Conservation (phyloP, 2,329 filamentous ascomycete species). For the Colletotrichum spinosum region DNA sequence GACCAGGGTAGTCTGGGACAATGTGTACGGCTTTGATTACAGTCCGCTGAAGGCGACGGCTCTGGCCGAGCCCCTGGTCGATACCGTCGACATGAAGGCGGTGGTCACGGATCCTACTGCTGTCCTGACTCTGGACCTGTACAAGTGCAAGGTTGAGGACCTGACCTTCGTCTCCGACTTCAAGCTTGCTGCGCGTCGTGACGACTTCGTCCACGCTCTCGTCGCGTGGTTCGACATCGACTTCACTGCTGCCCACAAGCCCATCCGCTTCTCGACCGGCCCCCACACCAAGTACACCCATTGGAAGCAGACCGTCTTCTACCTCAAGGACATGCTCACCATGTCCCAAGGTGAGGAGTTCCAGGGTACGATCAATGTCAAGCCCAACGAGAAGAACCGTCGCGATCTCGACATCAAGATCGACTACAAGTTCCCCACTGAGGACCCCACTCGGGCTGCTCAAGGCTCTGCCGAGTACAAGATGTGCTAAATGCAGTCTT, state of each 20-base stretch:
- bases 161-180: constrained; percentile 87
- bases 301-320: constrained; percentile 99
- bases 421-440: constrained; percentile 82
- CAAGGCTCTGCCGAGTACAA: constrained; percentile 84
- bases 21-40: constrained; percentile 98
- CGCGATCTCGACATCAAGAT: constrained; percentile 94
- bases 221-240: constrained; percentile 99
- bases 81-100: constrained; percentile 97
- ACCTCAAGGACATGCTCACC: constrained; percentile 91
- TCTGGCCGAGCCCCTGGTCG: constrained; percentile 94
- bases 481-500: constrained; percentile 66
- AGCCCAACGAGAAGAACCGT: constrained; percentile 93
- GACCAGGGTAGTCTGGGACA: constrained; percentile 87
- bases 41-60: constrained; percentile 92
- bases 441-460: constrained; percentile 76
- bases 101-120: constrained; percentile 91
- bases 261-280: constrained; percentile 94
- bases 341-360: constrained; percentile 89
- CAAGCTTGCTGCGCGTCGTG: constrained; percentile 80
- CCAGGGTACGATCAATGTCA: constrained; percentile 79
- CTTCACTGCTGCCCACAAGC: constrained; percentile 98
- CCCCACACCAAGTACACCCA: constrained; percentile 99
- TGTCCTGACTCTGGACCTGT: constrained; percentile 90
- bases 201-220: constrained; percentile 95
- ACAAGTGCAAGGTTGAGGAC: constrained; percentile 86